phyloP scores from a whole-genome alignment of 179 eudicot species.

The Gypsophila paniculata region DNA sequence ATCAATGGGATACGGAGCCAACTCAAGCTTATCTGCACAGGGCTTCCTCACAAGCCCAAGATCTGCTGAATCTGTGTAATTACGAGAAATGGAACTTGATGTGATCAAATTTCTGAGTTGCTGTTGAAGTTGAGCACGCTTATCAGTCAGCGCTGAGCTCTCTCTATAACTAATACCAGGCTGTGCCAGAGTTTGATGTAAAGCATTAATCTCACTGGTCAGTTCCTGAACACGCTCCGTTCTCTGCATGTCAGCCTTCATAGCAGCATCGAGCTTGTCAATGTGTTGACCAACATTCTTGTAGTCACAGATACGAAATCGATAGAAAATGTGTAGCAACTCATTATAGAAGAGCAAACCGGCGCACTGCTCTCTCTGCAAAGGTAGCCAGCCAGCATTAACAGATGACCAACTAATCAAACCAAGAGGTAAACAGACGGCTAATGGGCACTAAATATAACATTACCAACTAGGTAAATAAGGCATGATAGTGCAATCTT shows the following conservation, averaged over 20 bases:
- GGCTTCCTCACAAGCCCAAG: conserved; percentile 56
- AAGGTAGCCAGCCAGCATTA: conserved; percentile 9
- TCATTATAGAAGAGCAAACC: conserved; percentile 86
- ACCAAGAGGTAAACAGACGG: background rate
- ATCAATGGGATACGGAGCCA: conserved; percentile 87
- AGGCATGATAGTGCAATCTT: background rate
- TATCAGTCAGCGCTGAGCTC: conserved; percentile 46
- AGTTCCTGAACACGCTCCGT: conserved; percentile 47
- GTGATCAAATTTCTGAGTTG: conserved; percentile 44
- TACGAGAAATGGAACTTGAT: conserved; percentile 33
- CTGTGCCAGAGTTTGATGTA: conserved; percentile 49
- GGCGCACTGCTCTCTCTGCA: conserved; percentile 65
- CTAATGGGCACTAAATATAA: background rate
- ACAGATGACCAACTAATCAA: conserved; percentile 10
- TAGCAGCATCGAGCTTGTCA: conserved; percentile 77
- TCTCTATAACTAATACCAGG: conserved; percentile 53
- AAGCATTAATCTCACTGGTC: conserved; percentile 51
- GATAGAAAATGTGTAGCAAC: conserved; percentile 79
- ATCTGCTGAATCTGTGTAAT: conserved; percentile 48
- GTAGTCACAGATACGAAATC: conserved; percentile 88
- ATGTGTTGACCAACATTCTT: conserved; percentile 76
- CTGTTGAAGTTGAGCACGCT: conserved; percentile 61
- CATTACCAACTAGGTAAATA: too few relatives aligned
- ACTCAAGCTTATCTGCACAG: conserved; percentile 68
- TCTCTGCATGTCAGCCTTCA: conserved; percentile 78